Evolutionary conservation across 192 early-diverging fungal genomes (phyloP).

Genomic region (Geranomyces michiganensis): DNA sequence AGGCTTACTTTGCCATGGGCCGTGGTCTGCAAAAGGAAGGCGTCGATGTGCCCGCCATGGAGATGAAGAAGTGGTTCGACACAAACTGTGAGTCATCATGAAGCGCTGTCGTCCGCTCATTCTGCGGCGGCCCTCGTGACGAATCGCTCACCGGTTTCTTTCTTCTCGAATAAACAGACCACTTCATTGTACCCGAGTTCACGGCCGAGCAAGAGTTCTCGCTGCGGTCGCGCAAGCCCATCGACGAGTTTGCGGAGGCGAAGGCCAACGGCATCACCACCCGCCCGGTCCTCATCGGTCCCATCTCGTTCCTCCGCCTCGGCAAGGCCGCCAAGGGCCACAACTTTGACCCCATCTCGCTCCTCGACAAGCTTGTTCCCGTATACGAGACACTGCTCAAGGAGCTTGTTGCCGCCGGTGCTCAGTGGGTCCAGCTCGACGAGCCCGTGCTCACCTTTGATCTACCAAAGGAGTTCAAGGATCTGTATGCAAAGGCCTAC

Average conservation of each 20-base stretch:
- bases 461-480: constrained; percentile 49
- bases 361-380: constrained; percentile 78
- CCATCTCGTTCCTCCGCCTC: constrained; percentile 84
- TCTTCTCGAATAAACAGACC: constrained; percentile 46
- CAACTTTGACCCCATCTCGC: constrained; percentile 71
- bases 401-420: constrained; percentile 73
- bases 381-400: constrained; percentile 77
- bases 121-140: not conserved
- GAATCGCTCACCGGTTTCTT: not conserved
- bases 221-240: constrained; percentile 68
- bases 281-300: constrained; percentile 91
- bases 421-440: constrained; percentile 86
- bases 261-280: constrained; percentile 88
- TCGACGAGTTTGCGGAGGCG: constrained; percentile 89
- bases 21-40: constrained; percentile 86
- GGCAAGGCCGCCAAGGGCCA: constrained; percentile 76
- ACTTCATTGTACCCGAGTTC: constrained; percentile 90
- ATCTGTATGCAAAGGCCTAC: constrained; percentile 68
- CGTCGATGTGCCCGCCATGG: constrained; percentile 90
- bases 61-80: constrained; percentile 99
- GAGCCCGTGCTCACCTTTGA: constrained; percentile 79
- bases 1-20: constrained; percentile 97
- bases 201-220: constrained; percentile 73
- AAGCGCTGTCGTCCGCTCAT: not conserved
- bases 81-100: constrained; percentile 73